Evolutionary conservation across 2,329 filamentous ascomycete genomes (phyloP).

Genomic region (Simplicillium sp.): DNA sequence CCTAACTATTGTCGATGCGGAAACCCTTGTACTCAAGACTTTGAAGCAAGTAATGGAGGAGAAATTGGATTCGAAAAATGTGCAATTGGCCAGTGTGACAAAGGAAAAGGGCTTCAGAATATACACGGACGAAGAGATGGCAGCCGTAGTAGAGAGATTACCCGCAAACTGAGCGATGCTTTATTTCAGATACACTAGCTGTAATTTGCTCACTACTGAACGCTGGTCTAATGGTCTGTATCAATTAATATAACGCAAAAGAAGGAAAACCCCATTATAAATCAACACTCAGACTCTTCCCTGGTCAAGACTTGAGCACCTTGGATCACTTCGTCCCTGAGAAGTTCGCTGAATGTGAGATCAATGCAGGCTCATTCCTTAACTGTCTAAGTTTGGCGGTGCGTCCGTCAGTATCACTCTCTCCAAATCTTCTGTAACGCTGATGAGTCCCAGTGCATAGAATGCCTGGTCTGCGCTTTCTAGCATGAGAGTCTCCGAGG

Average conservation of each 20-base stretch:
- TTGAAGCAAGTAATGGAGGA: conserved; percentile 99
- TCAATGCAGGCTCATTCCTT: too few relatives aligned
- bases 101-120: conserved; percentile 98
- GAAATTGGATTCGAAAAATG: conserved; percentile 98
- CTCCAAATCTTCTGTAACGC: not conserved
- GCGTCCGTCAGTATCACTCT: not conserved
- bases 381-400: too few relatives aligned
- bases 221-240: too few relatives aligned
- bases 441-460: conserved; percentile 68
- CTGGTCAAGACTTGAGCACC: too few relatives aligned
- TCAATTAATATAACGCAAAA: too few relatives aligned
- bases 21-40: conserved; percentile 93
- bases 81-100: conserved; percentile 94
- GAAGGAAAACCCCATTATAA: too few relatives aligned
- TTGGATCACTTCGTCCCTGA: too few relatives aligned
- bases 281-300: too few relatives aligned
- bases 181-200: conserved; percentile 9
- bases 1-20: conserved; percentile 82
- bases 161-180: conserved; percentile 45
- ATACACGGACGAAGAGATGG: conserved; percentile 98
- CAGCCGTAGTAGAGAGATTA: conserved; percentile 76
- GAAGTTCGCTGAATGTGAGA: too few relatives aligned
- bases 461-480: conserved; percentile 43
- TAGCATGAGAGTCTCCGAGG: conserved; percentile 23
- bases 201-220: too few relatives aligned